Percentiles rank a stretch among this genome's conserved stretches.
These are phyloP conservation scores for Cymbidium sinense DNA, from an alignment of 106 monocot species.

Conservation along the genomic window DNA sequence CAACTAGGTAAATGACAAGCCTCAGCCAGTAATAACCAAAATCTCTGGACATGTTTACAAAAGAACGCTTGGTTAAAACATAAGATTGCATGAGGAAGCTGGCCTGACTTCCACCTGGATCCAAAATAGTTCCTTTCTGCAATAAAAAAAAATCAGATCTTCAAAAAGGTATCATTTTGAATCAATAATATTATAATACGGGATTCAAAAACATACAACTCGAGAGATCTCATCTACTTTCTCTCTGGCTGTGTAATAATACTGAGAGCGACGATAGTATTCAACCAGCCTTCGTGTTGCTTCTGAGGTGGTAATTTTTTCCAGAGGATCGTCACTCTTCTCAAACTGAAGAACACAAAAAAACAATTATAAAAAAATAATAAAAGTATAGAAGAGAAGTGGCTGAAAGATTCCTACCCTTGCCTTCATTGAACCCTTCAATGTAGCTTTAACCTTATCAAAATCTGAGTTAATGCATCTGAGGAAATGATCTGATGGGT, in stretches of 20 bases:
- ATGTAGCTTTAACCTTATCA: constrained; percentile 75
- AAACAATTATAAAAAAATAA: not conserved
- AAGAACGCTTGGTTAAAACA: constrained; percentile 53
- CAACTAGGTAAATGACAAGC: constrained; percentile 63
- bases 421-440: constrained; percentile 62
- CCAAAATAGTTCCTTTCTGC: constrained; percentile 87
- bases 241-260: constrained; percentile 28
- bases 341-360: constrained; percentile 40
- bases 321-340: constrained; percentile 78
- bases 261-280: constrained; percentile 48
- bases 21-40: constrained; percentile 83
- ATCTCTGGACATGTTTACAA: constrained; percentile 71
- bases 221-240: constrained; percentile 75
- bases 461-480: constrained; percentile 77
- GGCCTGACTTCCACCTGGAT: constrained; percentile 79
- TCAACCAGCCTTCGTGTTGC: constrained; percentile 54
- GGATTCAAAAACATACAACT: constrained; percentile 35
- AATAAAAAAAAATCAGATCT: not conserved
- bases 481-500: constrained; percentile 82
- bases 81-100: constrained; percentile 77
- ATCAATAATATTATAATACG: not conserved
- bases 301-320: constrained; percentile 70
- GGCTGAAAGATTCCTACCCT: constrained; percentile 18
- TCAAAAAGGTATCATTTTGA: not conserved
- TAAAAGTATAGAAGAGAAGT: not conserved